These are phyloP conservation scores for Smallanthus sonchifolius DNA, from an alignment of 129 eudicot species.

Conservation along the genomic window DNA sequence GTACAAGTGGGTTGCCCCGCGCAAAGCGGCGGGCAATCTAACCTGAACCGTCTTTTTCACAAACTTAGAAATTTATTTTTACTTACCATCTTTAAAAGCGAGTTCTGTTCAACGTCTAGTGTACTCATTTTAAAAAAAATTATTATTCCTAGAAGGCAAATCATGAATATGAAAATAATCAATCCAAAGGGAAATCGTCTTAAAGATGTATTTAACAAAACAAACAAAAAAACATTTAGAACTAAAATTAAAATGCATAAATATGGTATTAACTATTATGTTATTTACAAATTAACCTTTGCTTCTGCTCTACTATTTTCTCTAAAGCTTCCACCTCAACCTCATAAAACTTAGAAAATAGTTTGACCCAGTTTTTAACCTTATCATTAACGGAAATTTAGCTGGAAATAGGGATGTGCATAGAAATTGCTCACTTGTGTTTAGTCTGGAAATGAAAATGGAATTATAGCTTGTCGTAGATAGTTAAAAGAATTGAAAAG, in stretches of 20 bases:
- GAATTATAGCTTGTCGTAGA: neutral
- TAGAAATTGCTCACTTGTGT: conserved; percentile 61
- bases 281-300: conserved; percentile 79
- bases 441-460: conserved; percentile 50
- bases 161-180: too few species aligned
- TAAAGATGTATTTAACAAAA: conserved; percentile 30
- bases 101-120: too few species aligned
- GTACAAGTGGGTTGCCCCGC: too few species aligned
- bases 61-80: too few species aligned
- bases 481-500: neutral
- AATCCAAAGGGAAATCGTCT: conserved; percentile 35
- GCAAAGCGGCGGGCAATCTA: too few species aligned
- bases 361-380: conserved; percentile 70
- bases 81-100: too few species aligned
- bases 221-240: conserved; percentile 15
- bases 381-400: conserved; percentile 64
- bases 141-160: too few species aligned
- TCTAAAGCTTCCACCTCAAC: conserved; percentile 86
- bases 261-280: too few species aligned
- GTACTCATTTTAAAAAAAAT: too few species aligned
- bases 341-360: conserved; percentile 70
- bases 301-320: conserved; percentile 80
- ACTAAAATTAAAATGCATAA: neutral
- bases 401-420: conserved; percentile 65
- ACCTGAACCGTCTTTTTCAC: too few species aligned